These are phyloP conservation scores for Blepharisma undulans DNA, from an alignment of 169 alveolate genomes.

Conservation along the genomic window DNA sequence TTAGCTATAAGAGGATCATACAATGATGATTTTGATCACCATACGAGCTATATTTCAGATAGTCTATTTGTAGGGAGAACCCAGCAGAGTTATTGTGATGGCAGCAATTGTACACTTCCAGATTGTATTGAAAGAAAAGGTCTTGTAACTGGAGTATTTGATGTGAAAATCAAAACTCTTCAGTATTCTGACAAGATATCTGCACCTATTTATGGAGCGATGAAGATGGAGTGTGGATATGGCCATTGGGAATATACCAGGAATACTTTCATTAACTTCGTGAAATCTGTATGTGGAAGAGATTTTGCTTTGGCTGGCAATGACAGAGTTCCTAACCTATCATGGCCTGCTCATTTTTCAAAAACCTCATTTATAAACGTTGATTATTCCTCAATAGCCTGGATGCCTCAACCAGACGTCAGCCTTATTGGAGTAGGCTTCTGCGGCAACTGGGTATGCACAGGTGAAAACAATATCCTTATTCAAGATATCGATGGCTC, in stretches of 20 bases:
- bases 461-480: conserved; percentile 55
- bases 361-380: conserved; percentile 34
- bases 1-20: not conserved
- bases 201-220: not conserved
- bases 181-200: not conserved
- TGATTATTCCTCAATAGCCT: conserved; percentile 42
- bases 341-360: not conserved
- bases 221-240: too few relatives aligned
- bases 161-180: not conserved
- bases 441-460: conserved; percentile 66
- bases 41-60: not conserved
- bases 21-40: not conserved
- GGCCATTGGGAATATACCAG: too few relatives aligned
- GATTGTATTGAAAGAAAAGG: conserved; percentile 5
- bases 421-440: conserved; percentile 53
- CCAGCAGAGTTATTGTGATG: not conserved
- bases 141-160: not conserved
- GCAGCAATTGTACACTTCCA: not conserved
- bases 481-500: conserved; percentile 24
- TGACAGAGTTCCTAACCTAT: not conserved
- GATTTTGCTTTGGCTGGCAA: not conserved
- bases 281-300: too few relatives aligned
- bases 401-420: conserved; percentile 38
- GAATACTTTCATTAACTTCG: too few relatives aligned
- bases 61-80: not conserved